Evolutionary conservation across 108 stramenopile species (phyloP).

Genomic region (Licmophora abbreviata): DNA sequence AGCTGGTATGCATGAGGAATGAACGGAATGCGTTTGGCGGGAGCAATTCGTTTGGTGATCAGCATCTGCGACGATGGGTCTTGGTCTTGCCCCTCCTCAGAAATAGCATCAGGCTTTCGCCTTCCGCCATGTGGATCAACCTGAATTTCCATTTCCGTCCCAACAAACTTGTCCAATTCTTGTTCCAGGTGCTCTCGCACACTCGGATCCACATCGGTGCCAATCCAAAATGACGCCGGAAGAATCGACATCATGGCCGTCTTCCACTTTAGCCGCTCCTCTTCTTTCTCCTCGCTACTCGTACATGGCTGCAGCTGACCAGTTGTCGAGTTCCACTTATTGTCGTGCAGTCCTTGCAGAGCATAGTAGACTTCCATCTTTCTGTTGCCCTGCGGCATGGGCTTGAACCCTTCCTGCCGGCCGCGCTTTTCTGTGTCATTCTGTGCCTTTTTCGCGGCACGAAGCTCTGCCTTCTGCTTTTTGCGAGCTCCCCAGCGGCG

Average conservation of each 20-base stretch:
- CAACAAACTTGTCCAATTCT: slow-evolving; percentile 59
- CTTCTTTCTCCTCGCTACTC: slow-evolving; percentile 44
- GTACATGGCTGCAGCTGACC: slow-evolving; percentile 32
- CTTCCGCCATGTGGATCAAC: slow-evolving; percentile 42
- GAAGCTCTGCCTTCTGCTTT: no score
- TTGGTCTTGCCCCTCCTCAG: slow-evolving; percentile 10
- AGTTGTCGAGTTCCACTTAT: slow-evolving; percentile 8
- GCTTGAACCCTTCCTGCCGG: no score
- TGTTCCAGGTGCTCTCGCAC: slow-evolving; percentile 38
- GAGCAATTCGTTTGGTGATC: slow-evolving; percentile 42
- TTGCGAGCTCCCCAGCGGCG: no score
- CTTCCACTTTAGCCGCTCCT: slow-evolving; percentile 55
- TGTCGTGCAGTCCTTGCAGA: slow-evolving; percentile 51
- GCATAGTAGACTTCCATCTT: slow-evolving; percentile 81
- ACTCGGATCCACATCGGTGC: slow-evolving; percentile 46
- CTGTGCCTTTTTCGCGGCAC: no score
- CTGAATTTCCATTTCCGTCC: slow-evolving; percentile 66
- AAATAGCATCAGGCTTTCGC: slow-evolving; percentile 9
- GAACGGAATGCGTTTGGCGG: slow-evolving; percentile 60
- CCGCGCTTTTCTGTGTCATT: no score
- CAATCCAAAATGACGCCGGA: slow-evolving; percentile 77
- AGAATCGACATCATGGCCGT: slow-evolving; percentile 36
- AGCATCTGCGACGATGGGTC: slow-evolving; percentile 10
- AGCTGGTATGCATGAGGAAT: slow-evolving; percentile 68
- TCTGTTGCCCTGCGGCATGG: slow-evolving; percentile 43